phyloP scores from a whole-genome alignment of 805 yeast species.

The Priceomyces melissophilus region DNA sequence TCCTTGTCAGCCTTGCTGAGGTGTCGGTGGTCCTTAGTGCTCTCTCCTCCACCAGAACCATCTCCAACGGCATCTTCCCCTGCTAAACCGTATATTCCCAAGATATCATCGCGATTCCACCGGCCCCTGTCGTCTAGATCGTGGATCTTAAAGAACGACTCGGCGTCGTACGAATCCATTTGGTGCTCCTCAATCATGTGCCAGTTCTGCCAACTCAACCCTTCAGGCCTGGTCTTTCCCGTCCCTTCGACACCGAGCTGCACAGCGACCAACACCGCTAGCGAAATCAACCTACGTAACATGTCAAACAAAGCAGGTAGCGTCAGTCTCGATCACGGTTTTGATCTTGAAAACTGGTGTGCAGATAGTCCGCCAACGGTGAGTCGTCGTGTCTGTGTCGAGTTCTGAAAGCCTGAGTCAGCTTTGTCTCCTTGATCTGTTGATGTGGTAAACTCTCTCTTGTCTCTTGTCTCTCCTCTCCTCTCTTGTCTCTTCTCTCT shows the following conservation, averaged over 20 bases:
- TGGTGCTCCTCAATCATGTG: constrained; percentile 92
- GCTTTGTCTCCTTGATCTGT: too few species aligned
- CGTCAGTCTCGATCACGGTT: too few species aligned
- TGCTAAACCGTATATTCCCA: constrained; percentile 76
- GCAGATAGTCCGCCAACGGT: too few species aligned
- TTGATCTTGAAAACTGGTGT: too few species aligned
- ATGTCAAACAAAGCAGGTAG: too few species aligned
- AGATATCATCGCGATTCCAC: constrained; percentile 59
- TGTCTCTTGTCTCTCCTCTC: too few species aligned
- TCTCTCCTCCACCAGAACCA: constrained; percentile 83
- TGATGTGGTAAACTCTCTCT: too few species aligned
- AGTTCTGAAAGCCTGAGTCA: too few species aligned
- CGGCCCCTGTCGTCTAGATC: constrained; percentile 61
- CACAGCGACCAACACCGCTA: neutral
- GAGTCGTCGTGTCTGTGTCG: too few species aligned
- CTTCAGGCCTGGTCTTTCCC: constrained; percentile 37
- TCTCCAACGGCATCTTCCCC: constrained; percentile 75
- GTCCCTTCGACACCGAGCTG: constrained; percentile 7
- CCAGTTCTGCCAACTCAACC: constrained; percentile 73
- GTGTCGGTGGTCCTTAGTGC: constrained; percentile 44
- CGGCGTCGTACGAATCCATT: constrained; percentile 67
- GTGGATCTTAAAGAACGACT: constrained; percentile 75
- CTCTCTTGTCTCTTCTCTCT: too few species aligned
- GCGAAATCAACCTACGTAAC: neutral
- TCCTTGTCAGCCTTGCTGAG: constrained; percentile 54